Base-by-base conservation (phyloP, 2,329 filamentous ascomycete species). In the Cladosporium sp. region DNA sequence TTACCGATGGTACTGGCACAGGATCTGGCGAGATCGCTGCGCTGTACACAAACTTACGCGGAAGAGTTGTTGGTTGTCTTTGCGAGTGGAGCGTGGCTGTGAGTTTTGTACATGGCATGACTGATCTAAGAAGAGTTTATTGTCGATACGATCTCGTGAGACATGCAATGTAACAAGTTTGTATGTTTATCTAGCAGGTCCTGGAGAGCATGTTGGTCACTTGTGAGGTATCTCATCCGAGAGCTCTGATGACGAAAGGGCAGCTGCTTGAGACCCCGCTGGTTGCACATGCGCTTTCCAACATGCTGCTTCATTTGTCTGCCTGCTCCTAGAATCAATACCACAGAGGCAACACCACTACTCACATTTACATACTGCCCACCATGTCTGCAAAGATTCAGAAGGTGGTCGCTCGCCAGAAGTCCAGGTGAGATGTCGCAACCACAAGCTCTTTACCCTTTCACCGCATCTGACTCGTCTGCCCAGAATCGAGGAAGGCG, bases 401-500 rank as follows among this genome's bases (percentile, higher is more conserved):
- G 68, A 91, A 90, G 80, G 90, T 89, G 54, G 88, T 91, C 72
- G 86, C 87, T 68, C 85, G 89, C 65, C 89, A 97, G 78, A 91
- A 94, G 81, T 85, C 91, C 80, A 94, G 88, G 89, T 90, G 81
- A 44, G 66, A 38, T 21, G 10, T 21, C n/a, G n/a, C 41, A 24
- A 47, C 41, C n/a, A 47, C 41, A 21, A 47, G 41, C 41, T 47
- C n/a, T 47, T 21, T 47, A 47, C 41, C n/a, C 41, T 47, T 47
- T 47, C n/a, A 47, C 41, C 41, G 41, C n/a, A 47, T 47, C 21
- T 47, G 34, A 68, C 59, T 66, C 44, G 38, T 15, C 51, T 54
- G 38, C 32, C 72, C 74, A 92, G 92, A 80, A 97, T 97, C 79
- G 85, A 88, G 71, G 92, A 96, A 79, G 94, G 93, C 75, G 90